Evolutionary conservation across 495 filamentous ascomycete genomes (phyloP), one percentile per base, ranked within the genome.

Genomic region (Astrothelium macrocarpum): DNA sequence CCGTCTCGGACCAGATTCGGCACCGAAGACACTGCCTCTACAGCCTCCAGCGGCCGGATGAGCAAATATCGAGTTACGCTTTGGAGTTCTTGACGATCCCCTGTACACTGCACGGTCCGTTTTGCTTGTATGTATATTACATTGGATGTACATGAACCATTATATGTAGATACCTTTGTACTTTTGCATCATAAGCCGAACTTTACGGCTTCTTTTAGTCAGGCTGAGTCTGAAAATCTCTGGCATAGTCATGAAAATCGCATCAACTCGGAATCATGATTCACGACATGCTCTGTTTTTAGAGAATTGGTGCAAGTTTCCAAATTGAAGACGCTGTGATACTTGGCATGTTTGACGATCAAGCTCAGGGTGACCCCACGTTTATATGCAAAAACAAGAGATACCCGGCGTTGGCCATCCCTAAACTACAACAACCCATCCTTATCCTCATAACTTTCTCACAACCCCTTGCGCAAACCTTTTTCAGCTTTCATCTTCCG

Each of bases 401-500:
- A 39, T 56, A 10, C 49, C 23, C 2, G 20, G 49, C 49, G 49
- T 20, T 56, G 25, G 16, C 49, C 23, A 29, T 56, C 25, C 49
- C 29, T 29, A 10, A 29, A 26, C 49, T 28, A 56, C 49, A 56
- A 56, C 49, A 29, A 10, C 25, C 25, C 18, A 20, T 12, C 45
- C n/a, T 49, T 20, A 12, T 18, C 10, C 45, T n/a, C 18, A 16
- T n/a, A 20, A 5, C 10, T 49, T 29, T 29, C 20, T 23, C 28
- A 60, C 34, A 14, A 12, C 31, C 20, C 31, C 36, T 18, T 2
- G 14, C 60, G 9, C 60, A n/a, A 31, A 32, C 12, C 9, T 42
- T 10, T 59, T 34, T 42, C 43, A 56, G 20, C 10, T 23, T 49
- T 65, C 20, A 62, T 56, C 63, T 14, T 20, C 45, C n/a, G 5